Percentiles rank a stretch among this genome's conserved stretches.
Conservation (phyloP, 1,284 basidiomycete species). For the Amylostereum areolatum region DNA sequence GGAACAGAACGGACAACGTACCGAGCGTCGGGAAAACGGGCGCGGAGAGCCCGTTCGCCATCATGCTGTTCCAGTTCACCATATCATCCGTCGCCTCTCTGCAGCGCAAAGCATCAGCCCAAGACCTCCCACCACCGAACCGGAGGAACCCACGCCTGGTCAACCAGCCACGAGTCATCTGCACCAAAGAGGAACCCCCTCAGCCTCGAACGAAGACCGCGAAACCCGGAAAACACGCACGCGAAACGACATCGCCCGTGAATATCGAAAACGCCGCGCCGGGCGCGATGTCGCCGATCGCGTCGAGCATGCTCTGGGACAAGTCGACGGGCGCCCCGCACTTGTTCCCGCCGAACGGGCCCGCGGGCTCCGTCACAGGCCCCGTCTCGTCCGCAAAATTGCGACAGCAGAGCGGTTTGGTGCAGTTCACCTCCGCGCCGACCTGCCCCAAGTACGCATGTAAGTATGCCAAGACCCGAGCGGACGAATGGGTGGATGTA, state of each 20-base stretch:
- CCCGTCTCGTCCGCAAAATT: conserved; percentile 36
- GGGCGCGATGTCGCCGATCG: conserved; percentile 28
- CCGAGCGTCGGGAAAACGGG: conserved; percentile 42
- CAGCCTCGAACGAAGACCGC: not conserved
- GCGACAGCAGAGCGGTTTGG: conserved; percentile 54
- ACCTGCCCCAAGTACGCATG: conserved; percentile 21
- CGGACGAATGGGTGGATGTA: too few species aligned
- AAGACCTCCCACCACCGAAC: not conserved
- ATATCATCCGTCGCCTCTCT: conserved; percentile 39
- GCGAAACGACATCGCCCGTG: conserved; percentile 58
- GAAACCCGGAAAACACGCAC: conserved; percentile 22
- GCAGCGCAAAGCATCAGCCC: not conserved
- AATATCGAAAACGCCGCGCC: conserved; percentile 47
- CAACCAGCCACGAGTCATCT: conserved; percentile 43
- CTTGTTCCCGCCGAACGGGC: conserved; percentile 36
- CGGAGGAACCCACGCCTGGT: conserved; percentile 27
- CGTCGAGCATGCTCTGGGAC: conserved; percentile 45
- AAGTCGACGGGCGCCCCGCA: conserved; percentile 45
- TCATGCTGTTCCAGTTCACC: conserved; percentile 35
- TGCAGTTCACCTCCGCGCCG: conserved; percentile 48
- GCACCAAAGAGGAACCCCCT: not conserved
- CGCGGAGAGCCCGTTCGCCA: conserved; percentile 29
- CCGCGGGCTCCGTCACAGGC: conserved; percentile 34
- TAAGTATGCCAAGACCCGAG: not conserved
- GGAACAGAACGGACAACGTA: conserved; percentile 15